These are phyloP conservation scores for Glycyrrhiza uralensis DNA, from an alignment of 306 rosid genomes.

Conservation along the genomic window DNA sequence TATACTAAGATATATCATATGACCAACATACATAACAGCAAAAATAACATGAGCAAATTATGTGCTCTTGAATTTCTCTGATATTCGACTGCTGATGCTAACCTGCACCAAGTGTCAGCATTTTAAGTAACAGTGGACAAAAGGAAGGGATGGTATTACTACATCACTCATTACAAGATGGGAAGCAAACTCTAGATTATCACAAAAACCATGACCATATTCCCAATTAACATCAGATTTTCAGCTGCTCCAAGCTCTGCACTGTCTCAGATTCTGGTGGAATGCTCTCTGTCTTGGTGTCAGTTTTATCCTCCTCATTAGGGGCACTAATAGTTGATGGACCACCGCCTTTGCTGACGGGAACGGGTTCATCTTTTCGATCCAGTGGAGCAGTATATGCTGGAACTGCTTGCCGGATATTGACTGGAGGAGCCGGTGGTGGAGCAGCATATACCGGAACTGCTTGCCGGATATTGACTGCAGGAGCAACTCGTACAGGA, in stretches of 20 bases:
- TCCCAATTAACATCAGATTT: conserved; percentile 57
- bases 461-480: conserved; percentile 69
- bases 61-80: conserved; percentile 47
- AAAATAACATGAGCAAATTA: conserved; percentile 27
- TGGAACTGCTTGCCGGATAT: conserved; percentile 74
- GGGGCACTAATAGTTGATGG: conserved; percentile 21
- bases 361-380: conserved; percentile 24
- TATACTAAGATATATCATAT: conserved; percentile 26
- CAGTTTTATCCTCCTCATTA: conserved; percentile 27
- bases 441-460: too few relatives aligned
- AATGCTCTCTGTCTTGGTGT: conserved; percentile 29
- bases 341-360: background rate
- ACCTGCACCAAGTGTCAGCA: conserved; percentile 63
- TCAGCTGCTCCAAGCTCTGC: conserved; percentile 61
- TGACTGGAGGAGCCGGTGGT: conserved; percentile 84
- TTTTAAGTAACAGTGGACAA: too few relatives aligned
- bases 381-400: conserved; percentile 59
- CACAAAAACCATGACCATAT: conserved; percentile 46
- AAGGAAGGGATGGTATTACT: conserved; percentile 34
- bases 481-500: conserved; percentile 61
- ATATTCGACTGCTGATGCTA: conserved; percentile 56
- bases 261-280: conserved; percentile 40
- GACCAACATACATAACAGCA: conserved; percentile 17
- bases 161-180: conserved; percentile 51
- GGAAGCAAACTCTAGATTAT: conserved; percentile 45